A percentile compares a stretch with the other conserved stretches of the same genome.
phyloP scores from a whole-genome alignment of 1,284 basidiomycete genomes.

The Wallemia hederae region DNA sequence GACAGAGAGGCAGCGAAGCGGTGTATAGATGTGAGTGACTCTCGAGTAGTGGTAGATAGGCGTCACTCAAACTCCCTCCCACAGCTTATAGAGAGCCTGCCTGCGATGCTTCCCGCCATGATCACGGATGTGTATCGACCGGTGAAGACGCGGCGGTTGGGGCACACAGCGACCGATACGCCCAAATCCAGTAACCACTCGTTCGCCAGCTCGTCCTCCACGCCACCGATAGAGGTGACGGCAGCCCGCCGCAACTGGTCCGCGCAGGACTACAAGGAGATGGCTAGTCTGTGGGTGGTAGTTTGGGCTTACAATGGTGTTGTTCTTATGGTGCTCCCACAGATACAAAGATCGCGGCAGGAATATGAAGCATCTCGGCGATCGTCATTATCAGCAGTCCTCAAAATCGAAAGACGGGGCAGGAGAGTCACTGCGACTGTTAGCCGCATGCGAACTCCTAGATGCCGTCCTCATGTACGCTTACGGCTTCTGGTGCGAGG shows the following conservation, averaged over 20 bases:
- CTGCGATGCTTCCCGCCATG: neutral
- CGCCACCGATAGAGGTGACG: neutral
- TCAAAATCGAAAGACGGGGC: neutral
- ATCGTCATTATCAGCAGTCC: neutral
- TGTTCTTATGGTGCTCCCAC: neutral
- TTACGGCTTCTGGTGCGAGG: neutral
- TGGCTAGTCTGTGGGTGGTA: neutral
- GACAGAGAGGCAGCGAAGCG: neutral
- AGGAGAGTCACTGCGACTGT: neutral
- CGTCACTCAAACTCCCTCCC: no score
- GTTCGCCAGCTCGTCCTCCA: neutral
- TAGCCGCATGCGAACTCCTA: neutral
- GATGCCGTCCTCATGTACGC: neutral
- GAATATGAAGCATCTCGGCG: neutral
- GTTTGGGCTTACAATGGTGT: no score
- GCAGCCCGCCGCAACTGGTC: neutral
- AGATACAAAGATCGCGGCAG: neutral
- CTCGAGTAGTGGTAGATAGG: no score
- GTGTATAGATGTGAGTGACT: neutral
- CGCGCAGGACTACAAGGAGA: neutral
- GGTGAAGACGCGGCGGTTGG: neutral
- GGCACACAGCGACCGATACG: neutral
- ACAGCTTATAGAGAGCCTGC: neutral
- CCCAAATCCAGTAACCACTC: neutral
- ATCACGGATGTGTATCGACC: neutral